Conservation (phyloP, 331 rosid species). For the Malus hybrid region DNA sequence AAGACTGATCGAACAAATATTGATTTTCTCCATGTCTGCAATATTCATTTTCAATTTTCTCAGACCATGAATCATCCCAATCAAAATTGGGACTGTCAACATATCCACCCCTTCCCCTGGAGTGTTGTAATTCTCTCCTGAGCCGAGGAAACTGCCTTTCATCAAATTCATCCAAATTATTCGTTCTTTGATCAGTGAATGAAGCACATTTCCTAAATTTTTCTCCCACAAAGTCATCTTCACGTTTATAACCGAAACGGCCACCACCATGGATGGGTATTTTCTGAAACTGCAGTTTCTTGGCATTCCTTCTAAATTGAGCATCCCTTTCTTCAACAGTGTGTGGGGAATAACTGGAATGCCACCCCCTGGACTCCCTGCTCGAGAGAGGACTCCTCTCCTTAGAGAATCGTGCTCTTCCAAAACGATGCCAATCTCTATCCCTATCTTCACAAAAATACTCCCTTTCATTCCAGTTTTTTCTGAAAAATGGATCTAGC, state of each 20-base stretch:
- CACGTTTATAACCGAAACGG: slow-evolving; percentile 22
- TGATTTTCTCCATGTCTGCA: slow-evolving; percentile 12
- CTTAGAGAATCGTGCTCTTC: slow-evolving; percentile 15
- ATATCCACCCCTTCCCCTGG: slow-evolving; percentile 25
- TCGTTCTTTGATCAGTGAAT: slow-evolving; percentile 26
- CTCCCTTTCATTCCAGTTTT: slow-evolving; percentile 22
- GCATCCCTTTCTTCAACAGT: slow-evolving; percentile 24
- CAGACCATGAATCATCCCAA: slow-evolving; percentile 29
- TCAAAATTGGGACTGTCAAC: slow-evolving; percentile 9
- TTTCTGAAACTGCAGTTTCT: slow-evolving; percentile 22
- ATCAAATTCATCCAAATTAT: slow-evolving; percentile 13
- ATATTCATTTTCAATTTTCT: slow-evolving; percentile 30
- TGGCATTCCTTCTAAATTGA: slow-evolving; percentile 25
- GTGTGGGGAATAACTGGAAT: slow-evolving; percentile 22
- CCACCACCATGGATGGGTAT: slow-evolving; percentile 15
- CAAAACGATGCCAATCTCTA: slow-evolving; percentile 26
- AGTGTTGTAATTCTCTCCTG: slow-evolving; percentile 26
- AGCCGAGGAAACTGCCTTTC: slow-evolving; percentile 24
- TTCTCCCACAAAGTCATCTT: slow-evolving; percentile 22
- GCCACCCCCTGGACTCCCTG: slow-evolving; percentile 33
- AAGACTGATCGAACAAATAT: slow-evolving; percentile 17
- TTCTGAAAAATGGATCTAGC: slow-evolving; percentile 19
- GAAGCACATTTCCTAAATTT: slow-evolving; percentile 21
- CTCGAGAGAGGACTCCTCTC: slow-evolving; percentile 22
- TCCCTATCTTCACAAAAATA: slow-evolving; percentile 22